Base-by-base conservation (phyloP, 371 early-diverging fungal species). In the Nematocida sp. region DNA sequence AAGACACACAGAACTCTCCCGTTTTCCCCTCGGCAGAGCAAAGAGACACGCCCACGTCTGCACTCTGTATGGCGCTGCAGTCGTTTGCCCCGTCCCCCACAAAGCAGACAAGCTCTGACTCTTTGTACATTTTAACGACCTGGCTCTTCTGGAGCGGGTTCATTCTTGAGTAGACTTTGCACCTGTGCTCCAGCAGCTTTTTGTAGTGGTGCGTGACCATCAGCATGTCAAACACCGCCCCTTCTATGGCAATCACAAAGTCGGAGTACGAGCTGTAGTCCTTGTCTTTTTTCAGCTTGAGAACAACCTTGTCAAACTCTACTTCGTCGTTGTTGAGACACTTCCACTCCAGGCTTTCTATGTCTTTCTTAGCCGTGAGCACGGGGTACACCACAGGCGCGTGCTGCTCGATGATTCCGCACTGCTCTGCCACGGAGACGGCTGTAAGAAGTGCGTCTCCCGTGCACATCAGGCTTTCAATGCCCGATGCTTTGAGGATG, bases 51-150 rank as follows among this genome's bases (percentile, higher is more conserved):
- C 99, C 98, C 32, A 96, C 92, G 82, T 95, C 95, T 7, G 96
- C 96, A 29, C 90, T 91, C 63, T 91, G 90, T 15, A 99, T 85
- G 1, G 99, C 99, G 23, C 94, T 95, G 84, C 94, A 93, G 82
- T 99, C 99, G 78, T 99, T 99, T 36, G 97, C 96, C 5, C 99
- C 99, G 84, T 99, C 99, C n/a, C 99, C 99, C 83, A 79, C 80
- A 56, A 80, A 84, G 40, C 74, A 64, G 8, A 67, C 76, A 4
- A 54, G 40, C 19, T 76, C 64, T 40, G 48, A 52, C 27, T 63
- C 45, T 27, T 37, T 76, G 8, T 70, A 66, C 21, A 52, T 56
- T 60, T 80, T 77, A 11, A 82, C 79, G 0, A 82, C 76, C 5
- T 34, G 43, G 38, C 79, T 79, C 58, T 99, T 99, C 81, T 95